These are phyloP conservation scores for Fomitopsis serialis DNA, from an alignment of 768 basidiomycete species.

Conservation along the genomic window DNA sequence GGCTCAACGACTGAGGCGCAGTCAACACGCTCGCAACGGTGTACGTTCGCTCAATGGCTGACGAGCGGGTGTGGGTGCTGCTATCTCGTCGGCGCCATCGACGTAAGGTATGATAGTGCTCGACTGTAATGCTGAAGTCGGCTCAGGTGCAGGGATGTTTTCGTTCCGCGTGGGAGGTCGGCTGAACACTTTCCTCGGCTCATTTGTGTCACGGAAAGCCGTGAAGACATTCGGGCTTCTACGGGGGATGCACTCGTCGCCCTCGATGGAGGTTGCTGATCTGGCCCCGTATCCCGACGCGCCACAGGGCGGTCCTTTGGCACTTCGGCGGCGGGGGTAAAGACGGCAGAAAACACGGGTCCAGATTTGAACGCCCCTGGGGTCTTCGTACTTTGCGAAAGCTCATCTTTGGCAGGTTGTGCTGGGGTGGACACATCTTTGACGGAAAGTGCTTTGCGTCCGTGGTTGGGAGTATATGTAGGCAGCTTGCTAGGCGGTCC, in stretches of 20 bases:
- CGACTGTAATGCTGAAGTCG: background rate
- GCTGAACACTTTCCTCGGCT: constrained; percentile 60
- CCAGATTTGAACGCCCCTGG: constrained; percentile 15
- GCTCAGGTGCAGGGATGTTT: constrained; percentile 21
- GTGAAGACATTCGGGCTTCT: constrained; percentile 21
- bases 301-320: constrained; percentile 6
- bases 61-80: background rate
- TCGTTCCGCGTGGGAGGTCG: constrained; percentile 47
- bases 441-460: constrained; percentile 41
- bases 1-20: constrained; percentile 14
- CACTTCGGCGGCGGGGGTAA: constrained; percentile 38
- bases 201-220: constrained; percentile 33
- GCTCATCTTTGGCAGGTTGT: constrained; percentile 12
- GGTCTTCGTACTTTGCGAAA: constrained; percentile 1
- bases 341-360: constrained; percentile 65
- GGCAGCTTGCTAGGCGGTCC: constrained; percentile 41
- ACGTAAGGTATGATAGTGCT: constrained; percentile 34
- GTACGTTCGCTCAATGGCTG: constrained; percentile 13
- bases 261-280: constrained; percentile 8
- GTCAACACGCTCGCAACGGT: constrained; percentile 18
- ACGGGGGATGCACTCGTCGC: constrained; percentile 5
- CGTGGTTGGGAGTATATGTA: constrained; percentile 24
- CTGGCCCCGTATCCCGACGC: constrained; percentile 6
- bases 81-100: constrained; percentile 13
- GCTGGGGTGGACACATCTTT: constrained; percentile 33